Conservation (phyloP, 192 early-diverging fungal species). For the Geranomyces michiganensis region DNA sequence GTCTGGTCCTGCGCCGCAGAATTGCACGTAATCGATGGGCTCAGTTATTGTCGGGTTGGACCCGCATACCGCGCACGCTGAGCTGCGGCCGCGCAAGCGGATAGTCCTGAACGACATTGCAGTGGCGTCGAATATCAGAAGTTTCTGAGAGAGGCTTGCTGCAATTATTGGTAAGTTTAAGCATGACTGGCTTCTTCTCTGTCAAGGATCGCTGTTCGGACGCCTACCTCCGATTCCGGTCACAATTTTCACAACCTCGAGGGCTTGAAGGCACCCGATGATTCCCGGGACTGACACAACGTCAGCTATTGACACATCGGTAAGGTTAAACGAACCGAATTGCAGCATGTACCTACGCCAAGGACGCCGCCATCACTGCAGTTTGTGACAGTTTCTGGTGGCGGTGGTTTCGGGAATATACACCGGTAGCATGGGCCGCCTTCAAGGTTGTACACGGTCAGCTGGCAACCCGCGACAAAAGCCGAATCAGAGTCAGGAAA, state of each 20-base stretch:
- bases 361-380: conserved; percentile 93
- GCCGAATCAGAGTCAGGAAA: neutral
- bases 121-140: conserved; percentile 82
- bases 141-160: conserved; percentile 51
- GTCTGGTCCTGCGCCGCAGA: conserved; percentile 79
- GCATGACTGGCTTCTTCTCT: neutral
- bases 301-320: no score
- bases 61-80: conserved; percentile 85
- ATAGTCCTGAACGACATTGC: conserved; percentile 78
- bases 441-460: conserved; percentile 91
- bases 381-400: conserved; percentile 82
- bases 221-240: conserved; percentile 58
- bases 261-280: conserved; percentile 89
- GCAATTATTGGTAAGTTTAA: neutral
- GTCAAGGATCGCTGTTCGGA: neutral
- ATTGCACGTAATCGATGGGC: conserved; percentile 90
- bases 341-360: conserved; percentile 66
- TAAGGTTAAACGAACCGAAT: no score
- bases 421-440: conserved; percentile 96
- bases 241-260: conserved; percentile 88
- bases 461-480: conserved; percentile 33
- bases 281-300: conserved; percentile 76
- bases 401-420: conserved; percentile 91
- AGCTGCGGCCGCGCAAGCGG: conserved; percentile 70
- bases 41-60: conserved; percentile 76